Evolutionary conservation across 495 filamentous ascomycete species (phyloP).

Genomic region (Trichocladium uniseriatum): DNA sequence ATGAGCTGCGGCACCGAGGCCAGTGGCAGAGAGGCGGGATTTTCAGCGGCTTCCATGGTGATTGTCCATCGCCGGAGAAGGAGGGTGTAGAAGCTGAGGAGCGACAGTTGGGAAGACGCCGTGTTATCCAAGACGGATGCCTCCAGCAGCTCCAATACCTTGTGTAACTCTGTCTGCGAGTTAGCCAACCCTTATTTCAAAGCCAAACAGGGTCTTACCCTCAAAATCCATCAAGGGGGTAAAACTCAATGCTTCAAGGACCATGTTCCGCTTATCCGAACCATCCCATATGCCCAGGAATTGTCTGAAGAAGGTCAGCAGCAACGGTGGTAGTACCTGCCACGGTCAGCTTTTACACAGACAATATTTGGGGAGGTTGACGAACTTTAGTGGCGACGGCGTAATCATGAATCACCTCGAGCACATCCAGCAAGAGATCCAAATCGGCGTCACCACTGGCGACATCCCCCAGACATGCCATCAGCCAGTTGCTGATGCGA

Average conservation of each 20-base stretch:
- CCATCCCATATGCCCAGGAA: constrained; percentile 66
- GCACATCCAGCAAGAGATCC: constrained; percentile 43
- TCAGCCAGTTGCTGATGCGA: constrained; percentile 59
- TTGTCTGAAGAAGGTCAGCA: constrained; percentile 51
- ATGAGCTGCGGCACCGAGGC: constrained; percentile 40
- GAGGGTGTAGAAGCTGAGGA: constrained; percentile 63
- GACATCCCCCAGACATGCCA: constrained; percentile 50
- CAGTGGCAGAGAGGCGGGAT: constrained; percentile 18
- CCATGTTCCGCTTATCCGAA: constrained; percentile 42
- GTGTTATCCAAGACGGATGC: constrained; percentile 44
- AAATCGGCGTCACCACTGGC: constrained; percentile 42
- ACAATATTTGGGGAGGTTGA: too few species aligned
- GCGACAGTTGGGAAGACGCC: constrained; percentile 38
- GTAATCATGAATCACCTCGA: constrained; percentile 52
- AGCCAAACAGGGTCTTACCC: constrained; percentile 26
- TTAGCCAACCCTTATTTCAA: background rate
- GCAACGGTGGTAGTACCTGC: constrained; percentile 52
- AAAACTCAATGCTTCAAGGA: constrained; percentile 59
- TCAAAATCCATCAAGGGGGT: constrained; percentile 52
- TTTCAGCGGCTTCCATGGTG: constrained; percentile 24
- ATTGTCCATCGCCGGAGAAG: constrained; percentile 63
- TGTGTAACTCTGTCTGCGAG: constrained; percentile 39
- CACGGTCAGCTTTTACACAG: background rate
- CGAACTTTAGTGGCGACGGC: constrained; percentile 55
- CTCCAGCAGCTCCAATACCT: constrained; percentile 51